Evolutionary conservation across 441 rosid genomes (phyloP).

Genomic region (Breynia disticha): DNA sequence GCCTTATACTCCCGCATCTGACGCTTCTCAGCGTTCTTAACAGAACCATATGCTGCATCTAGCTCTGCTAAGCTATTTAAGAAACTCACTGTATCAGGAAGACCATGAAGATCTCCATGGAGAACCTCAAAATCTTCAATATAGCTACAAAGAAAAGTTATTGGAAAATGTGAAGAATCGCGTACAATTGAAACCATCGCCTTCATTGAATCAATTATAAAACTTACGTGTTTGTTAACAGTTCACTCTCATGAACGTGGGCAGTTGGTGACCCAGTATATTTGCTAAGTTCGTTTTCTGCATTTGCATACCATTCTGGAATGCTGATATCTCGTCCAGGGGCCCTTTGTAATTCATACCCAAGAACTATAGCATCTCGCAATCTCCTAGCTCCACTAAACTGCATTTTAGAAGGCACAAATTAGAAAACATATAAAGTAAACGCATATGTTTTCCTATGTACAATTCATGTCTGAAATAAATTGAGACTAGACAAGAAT

Average conservation of each 20-base stretch:
- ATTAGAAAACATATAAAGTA: too few species aligned
- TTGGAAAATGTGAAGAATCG: conserved; percentile 14
- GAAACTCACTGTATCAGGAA: conserved; percentile 76
- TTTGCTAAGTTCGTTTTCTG: conserved; percentile 75
- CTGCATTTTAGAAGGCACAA: conserved; percentile 25
- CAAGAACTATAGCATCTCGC: conserved; percentile 96
- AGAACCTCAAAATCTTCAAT: conserved; percentile 82
- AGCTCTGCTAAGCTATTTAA: conserved; percentile 76
- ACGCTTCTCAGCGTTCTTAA: conserved; percentile 59
- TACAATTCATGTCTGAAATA: too few species aligned
- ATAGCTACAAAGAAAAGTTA: conserved; percentile 30
- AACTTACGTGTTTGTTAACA: conserved; percentile 39
- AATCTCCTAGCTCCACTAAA: conserved; percentile 96
- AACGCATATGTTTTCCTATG: too few species aligned
- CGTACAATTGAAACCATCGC: conserved; percentile 6
- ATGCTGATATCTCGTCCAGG: conserved; percentile 92
- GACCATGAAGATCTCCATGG: conserved; percentile 83
- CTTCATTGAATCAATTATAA: too few species aligned
- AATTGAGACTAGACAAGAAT: too few species aligned
- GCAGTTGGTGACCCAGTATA: conserved; percentile 51
- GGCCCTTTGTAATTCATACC: conserved; percentile 92
- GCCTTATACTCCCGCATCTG: conserved; percentile 91
- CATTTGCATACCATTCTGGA: conserved; percentile 99
- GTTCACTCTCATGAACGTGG: conserved; percentile 32
- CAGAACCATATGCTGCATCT: conserved; percentile 42